Conservation (phyloP, 495 filamentous ascomycete genomes). For the Neurospora sp. region DNA sequence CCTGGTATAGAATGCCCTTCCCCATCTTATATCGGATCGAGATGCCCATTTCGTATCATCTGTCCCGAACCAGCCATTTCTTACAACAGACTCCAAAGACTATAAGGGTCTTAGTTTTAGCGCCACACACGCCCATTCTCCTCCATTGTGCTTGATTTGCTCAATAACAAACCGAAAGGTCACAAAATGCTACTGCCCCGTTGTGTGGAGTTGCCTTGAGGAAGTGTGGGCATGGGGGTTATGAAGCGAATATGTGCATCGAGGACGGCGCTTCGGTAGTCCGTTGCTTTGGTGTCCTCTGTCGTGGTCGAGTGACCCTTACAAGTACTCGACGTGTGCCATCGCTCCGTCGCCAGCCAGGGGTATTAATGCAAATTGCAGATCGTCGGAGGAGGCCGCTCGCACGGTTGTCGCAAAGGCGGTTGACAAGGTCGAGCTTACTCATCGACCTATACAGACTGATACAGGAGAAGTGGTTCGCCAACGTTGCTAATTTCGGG, state of each 20-base stretch:
- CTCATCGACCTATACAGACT: conserved; percentile 31
- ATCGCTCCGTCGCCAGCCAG: background rate
- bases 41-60: background rate
- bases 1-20: background rate
- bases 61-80: background rate
- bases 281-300: background rate
- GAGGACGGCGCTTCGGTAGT: background rate
- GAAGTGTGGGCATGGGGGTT: background rate
- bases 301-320: background rate
- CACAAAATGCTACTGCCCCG: background rate
- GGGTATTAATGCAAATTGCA: background rate
- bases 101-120: background rate
- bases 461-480: conserved; percentile 91
- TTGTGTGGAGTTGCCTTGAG: background rate
- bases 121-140: background rate
- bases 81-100: background rate
- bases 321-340: background rate
- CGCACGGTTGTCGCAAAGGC: background rate
- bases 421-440: background rate
- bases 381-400: background rate
- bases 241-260: background rate
- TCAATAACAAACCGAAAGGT: background rate
- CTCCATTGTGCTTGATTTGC: background rate
- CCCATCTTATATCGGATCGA: background rate
- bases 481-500: conserved; percentile 96